These are phyloP conservation scores for Pleurotus cornucopiae DNA, from an alignment of 768 basidiomycete species.

Conservation along the genomic window DNA sequence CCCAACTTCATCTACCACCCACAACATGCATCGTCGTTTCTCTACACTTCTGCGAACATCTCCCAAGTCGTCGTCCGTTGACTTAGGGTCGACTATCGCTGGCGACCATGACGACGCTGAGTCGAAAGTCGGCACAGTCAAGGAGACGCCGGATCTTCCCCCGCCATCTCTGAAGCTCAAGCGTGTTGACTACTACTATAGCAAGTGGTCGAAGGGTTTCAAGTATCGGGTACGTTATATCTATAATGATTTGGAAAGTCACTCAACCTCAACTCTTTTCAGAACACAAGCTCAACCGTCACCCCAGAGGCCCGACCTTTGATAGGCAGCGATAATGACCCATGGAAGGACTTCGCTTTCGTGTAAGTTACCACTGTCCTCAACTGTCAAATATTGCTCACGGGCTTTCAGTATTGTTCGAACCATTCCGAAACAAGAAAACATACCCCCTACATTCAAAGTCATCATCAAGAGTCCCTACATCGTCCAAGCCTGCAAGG, in stretches of 20 bases:
- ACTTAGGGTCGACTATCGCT: not conserved
- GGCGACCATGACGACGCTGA: constrained; percentile 23
- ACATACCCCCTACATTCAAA: constrained; percentile 41
- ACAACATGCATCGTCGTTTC: constrained; percentile 2
- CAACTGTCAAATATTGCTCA: not conserved
- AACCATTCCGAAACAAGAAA: constrained; percentile 36
- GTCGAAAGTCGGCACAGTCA: constrained; percentile 29
- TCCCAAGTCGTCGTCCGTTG: not conserved
- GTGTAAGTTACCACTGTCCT: constrained; percentile 17
- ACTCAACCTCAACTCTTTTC: not conserved
- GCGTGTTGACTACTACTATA: constrained; percentile 57
- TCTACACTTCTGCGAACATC: not conserved
- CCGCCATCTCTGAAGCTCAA: constrained; percentile 52
- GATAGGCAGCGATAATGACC: constrained; percentile 39
- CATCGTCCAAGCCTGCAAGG: constrained; percentile 52
- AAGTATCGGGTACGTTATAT: constrained; percentile 33
- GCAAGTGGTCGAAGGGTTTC: constrained; percentile 52
- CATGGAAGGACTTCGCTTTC: constrained; percentile 55
- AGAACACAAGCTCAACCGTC: constrained; percentile 54
- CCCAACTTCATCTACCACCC: not conserved
- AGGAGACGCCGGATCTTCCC: constrained; percentile 28
- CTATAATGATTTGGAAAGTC: no score
- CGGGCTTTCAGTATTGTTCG: constrained; percentile 41
- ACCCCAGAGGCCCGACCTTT: constrained; percentile 42
- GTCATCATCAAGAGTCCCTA: constrained; percentile 56